These are phyloP conservation scores for Diphasiastrum complanatum DNA, from an alignment of 83 land plant genomes.

Conservation along the genomic window DNA sequence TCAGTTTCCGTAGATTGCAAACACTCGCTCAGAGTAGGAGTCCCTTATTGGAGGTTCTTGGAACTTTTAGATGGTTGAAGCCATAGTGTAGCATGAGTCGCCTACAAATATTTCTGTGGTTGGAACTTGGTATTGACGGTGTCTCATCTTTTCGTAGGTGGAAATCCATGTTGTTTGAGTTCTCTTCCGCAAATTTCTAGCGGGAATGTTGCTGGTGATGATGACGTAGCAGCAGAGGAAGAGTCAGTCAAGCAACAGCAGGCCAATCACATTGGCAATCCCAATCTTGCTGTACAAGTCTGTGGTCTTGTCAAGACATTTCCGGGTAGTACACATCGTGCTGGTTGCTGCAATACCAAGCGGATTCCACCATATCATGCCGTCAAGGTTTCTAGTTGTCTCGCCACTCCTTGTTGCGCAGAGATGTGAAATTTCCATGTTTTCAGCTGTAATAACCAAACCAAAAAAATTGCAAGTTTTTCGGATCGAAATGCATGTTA, in stretches of 20 bases:
- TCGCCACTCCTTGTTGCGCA: constrained; percentile 4
- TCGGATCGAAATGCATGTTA: too few relatives aligned
- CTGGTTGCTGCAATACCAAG: constrained; percentile 18
- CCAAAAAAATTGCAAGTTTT: constrained; percentile 2
- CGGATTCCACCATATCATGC: constrained; percentile 25
- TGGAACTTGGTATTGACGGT: too few relatives aligned
- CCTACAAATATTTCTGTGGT: too few relatives aligned
- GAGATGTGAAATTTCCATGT: neutral
- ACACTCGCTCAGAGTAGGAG: too few relatives aligned
- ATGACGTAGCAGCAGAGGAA: constrained; percentile 27
- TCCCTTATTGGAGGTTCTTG: too few relatives aligned
- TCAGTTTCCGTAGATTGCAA: neutral
- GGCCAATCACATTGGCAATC: constrained; percentile 18
- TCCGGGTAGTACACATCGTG: constrained; percentile 14
- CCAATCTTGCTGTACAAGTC: constrained; percentile 20
- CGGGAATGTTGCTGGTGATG: constrained; percentile 12
- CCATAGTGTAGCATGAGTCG: too few relatives aligned
- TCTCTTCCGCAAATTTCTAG: neutral
- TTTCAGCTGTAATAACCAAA: neutral
- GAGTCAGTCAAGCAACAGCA: constrained; percentile 22
- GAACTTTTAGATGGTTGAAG: too few relatives aligned
- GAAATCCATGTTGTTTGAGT: neutral
- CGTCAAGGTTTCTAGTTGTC: constrained; percentile 17
- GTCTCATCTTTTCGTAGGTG: neutral
- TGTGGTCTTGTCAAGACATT: constrained; percentile 30